Conservation (phyloP, 2,329 filamentous ascomycete genomes). For the Botryotinia globosa region DNA sequence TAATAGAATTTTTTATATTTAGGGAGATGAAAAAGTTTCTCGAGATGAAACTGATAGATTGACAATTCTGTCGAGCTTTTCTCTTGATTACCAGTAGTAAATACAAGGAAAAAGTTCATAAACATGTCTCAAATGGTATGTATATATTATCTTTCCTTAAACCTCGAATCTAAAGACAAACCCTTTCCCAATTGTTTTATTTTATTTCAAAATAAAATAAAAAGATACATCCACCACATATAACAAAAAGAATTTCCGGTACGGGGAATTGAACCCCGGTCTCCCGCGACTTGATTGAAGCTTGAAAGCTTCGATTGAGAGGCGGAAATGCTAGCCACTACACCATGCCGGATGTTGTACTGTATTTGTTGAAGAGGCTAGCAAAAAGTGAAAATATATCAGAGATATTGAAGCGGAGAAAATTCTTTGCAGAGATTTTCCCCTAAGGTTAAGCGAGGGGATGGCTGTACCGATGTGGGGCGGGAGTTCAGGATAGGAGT, state of each 20-base stretch:
- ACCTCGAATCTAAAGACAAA: not conserved
- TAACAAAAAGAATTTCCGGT: not conserved
- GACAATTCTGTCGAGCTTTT: too few relatives aligned
- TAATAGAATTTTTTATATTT: too few relatives aligned
- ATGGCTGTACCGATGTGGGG: not conserved
- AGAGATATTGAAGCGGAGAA: rapidly evolving
- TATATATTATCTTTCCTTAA: not conserved
- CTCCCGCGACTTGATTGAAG: not conserved
- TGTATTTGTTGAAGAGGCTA: not conserved
- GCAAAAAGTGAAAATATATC: not conserved
- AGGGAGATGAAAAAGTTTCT: too few relatives aligned
- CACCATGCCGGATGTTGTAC: not conserved
- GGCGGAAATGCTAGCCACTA: constrained; percentile 8
- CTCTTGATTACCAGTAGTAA: too few relatives aligned
- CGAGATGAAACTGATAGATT: too few relatives aligned
- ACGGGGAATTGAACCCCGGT: constrained; percentile 6
- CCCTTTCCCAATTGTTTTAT: not conserved
- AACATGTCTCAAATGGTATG: not conserved
- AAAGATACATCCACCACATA: too few relatives aligned
- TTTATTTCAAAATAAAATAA: not conserved
- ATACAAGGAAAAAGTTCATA: too few relatives aligned
- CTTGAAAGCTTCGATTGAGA: not conserved
- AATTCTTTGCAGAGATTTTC: not conserved
- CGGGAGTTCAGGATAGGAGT: not conserved
- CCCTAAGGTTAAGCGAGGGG: not conserved